These are phyloP conservation scores for Irpex sp. DNA, from an alignment of 1,284 basidiomycete species.

Conservation along the genomic window DNA sequence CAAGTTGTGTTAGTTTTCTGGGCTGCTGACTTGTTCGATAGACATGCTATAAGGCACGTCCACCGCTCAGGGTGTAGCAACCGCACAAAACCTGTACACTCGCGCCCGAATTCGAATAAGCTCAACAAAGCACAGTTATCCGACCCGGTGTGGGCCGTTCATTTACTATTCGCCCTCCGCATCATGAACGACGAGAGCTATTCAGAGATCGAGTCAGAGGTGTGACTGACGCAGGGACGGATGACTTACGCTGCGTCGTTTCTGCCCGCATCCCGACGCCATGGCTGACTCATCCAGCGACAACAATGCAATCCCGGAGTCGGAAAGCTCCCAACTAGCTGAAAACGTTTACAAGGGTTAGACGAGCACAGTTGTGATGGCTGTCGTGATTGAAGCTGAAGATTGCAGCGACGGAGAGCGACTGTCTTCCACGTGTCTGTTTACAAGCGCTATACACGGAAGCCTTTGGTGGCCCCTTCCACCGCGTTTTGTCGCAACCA, in stretches of 20 bases:
- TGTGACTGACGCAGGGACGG: no score
- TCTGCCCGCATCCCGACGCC: no score
- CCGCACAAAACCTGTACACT: background rate
- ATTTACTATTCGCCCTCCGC: no score
- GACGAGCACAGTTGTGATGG: background rate
- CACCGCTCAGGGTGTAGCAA: background rate
- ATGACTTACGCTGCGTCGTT: no score
- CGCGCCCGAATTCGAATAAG: no score
- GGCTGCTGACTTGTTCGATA: background rate
- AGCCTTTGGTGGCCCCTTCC: background rate
- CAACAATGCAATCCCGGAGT: no score
- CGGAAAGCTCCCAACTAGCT: no score
- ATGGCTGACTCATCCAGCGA: no score
- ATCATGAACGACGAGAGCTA: no score
- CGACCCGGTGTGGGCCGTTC: no score
- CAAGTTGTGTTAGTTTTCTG: background rate
- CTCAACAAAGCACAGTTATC: no score
- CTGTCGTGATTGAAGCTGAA: background rate
- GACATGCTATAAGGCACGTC: background rate
- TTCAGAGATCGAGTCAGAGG: no score
- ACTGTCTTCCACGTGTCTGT: background rate
- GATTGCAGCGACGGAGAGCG: background rate
- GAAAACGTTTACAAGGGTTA: background rate
- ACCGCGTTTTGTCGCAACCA: background rate
- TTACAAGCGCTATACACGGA: background rate